Evolutionary conservation across 345 rosid species (phyloP).

Genomic region (Pugionium cornutum): DNA sequence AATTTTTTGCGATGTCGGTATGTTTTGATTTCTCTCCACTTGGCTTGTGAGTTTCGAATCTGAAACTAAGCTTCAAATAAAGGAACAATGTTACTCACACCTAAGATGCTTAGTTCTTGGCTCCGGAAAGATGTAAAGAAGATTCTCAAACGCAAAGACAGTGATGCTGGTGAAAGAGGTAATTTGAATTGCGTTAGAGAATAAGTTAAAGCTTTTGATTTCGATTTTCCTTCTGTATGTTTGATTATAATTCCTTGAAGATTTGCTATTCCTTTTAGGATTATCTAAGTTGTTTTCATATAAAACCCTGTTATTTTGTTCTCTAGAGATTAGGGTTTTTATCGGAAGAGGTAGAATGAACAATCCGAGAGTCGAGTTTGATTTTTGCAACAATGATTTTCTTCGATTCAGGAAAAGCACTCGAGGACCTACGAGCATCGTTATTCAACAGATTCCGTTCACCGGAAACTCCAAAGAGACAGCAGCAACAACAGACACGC

Average conservation of each 20-base stretch:
- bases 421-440: slow-evolving; percentile 73
- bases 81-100: slow-evolving; percentile 34
- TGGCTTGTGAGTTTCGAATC: slow-evolving; percentile 18
- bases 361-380: slow-evolving; percentile 1
- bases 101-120: slow-evolving; percentile 45
- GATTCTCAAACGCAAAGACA: slow-evolving; percentile 86
- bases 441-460: slow-evolving; percentile 63
- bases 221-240: not conserved
- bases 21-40: slow-evolving; percentile 11
- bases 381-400: not conserved
- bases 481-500: slow-evolving; percentile 47
- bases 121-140: slow-evolving; percentile 66
- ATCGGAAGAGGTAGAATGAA: too few relatives aligned
- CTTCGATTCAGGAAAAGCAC: slow-evolving; percentile 55
- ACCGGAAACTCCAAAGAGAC: slow-evolving; percentile 62
- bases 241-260: not conserved
- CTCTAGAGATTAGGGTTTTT: slow-evolving; percentile 16
- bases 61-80: not conserved
- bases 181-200: too few relatives aligned
- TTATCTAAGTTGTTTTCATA: not conserved
- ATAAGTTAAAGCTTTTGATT: not conserved
- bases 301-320: not conserved
- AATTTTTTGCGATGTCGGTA: slow-evolving; percentile 6
- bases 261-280: not conserved
- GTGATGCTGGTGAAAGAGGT: slow-evolving; percentile 89